phyloP scores from a whole-genome alignment of 2,329 filamentous ascomycete genomes.

The Xylariaceae sp. region DNA sequence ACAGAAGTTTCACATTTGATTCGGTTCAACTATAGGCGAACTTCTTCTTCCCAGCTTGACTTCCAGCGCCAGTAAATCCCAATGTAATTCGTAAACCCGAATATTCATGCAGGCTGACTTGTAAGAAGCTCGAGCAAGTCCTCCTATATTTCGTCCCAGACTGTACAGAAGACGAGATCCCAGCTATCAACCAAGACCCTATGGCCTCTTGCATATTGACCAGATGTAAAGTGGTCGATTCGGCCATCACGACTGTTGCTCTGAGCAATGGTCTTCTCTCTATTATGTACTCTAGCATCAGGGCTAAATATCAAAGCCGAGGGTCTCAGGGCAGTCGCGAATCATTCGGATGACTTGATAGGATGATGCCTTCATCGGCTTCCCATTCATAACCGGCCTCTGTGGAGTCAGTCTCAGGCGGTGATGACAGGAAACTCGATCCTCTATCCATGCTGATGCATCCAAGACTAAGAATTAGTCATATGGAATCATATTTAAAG shows the following conservation, averaged over 20 bases:
- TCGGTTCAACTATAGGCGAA: too few relatives aligned
- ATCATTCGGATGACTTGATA: constrained; percentile 25
- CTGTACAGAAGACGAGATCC: constrained; percentile 41
- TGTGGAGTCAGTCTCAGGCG: constrained; percentile 48
- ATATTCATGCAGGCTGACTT: too few relatives aligned
- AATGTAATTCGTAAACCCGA: too few relatives aligned
- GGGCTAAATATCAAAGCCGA: constrained; percentile 45
- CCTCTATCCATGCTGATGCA: neutral
- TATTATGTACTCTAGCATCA: constrained; percentile 15
- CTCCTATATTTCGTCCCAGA: constrained; percentile 4
- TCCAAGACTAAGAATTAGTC: constrained; percentile 26
- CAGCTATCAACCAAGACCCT: constrained; percentile 47
- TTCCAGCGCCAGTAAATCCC: too few relatives aligned
- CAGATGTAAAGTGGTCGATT: too few relatives aligned
- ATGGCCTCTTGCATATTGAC: constrained; percentile 31
- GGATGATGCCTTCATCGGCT: constrained; percentile 44
- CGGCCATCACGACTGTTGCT: too few relatives aligned
- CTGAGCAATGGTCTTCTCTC: constrained; percentile 44
- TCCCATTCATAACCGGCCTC: constrained; percentile 42
- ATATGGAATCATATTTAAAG: constrained; percentile 31
- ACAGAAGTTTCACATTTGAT: too few relatives aligned
- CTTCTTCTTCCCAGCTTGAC: neutral
- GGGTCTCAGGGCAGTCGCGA: too few relatives aligned
- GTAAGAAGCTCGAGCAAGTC: too few relatives aligned
- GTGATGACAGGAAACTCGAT: constrained; percentile 36